Percentiles rank a stretch among this genome's conserved stretches.
Conservation (phyloP, 805 yeast species). For the Ogataea glucozyma region DNA sequence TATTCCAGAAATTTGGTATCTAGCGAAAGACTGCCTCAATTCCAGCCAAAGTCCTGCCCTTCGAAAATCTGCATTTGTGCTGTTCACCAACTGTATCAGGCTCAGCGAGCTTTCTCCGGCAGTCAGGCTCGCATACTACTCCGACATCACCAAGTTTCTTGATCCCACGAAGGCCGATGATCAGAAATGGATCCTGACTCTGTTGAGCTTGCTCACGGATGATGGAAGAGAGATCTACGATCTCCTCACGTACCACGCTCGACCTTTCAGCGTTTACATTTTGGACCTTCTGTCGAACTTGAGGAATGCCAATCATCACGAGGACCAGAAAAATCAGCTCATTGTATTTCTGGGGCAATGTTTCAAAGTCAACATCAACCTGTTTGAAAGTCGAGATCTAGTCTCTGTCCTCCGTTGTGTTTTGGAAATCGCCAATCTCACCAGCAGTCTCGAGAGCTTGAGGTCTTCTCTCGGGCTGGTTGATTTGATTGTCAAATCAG, state of each 20-base stretch:
- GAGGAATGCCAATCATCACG: conserved; percentile 4
- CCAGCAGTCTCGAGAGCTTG: conserved; percentile 17
- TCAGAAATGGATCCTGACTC: conserved; percentile 44
- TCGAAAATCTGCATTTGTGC: conserved; percentile 50
- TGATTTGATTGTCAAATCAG: conserved; percentile 17
- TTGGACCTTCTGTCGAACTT: conserved; percentile 10
- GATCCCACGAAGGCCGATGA: conserved; percentile 42
- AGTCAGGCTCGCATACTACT: conserved; percentile 55
- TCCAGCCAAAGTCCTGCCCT: conserved; percentile 34
- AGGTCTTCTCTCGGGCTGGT: conserved; percentile 18
- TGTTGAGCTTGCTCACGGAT: conserved; percentile 49
- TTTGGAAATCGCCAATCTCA: conserved; percentile 15
- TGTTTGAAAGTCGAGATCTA: conserved; percentile 20
- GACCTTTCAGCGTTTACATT: conserved; percentile 21
- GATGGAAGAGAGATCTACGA: conserved; percentile 28
- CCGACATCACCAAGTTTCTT: conserved; percentile 53
- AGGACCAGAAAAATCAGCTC: conserved; percentile 16
- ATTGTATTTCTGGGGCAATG: conserved; percentile 21
- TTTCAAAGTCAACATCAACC: conserved; percentile 23
- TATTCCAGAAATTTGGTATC: conserved; percentile 75
- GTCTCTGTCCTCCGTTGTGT: conserved; percentile 10
- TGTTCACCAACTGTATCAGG: conserved; percentile 57
- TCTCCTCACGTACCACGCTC: conserved; percentile 18
- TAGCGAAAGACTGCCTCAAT: conserved; percentile 55
- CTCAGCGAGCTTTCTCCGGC: conserved; percentile 52